These are phyloP conservation scores for Claviceps sp. DNA, from an alignment of 2,329 filamentous ascomycete species.

Conservation along the genomic window DNA sequence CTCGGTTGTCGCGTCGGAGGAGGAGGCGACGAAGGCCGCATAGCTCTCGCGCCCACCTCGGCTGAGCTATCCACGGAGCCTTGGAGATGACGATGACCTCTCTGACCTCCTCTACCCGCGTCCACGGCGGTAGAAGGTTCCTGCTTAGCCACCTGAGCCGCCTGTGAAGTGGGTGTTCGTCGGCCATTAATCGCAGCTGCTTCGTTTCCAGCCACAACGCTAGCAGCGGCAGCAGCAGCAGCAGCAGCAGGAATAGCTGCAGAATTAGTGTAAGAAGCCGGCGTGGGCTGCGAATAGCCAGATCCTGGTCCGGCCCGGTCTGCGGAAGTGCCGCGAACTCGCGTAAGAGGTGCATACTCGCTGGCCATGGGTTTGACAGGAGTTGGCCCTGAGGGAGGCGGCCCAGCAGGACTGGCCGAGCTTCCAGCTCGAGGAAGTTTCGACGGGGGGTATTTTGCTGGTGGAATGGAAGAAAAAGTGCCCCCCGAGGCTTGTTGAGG, in stretches of 20 bases:
- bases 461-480: conserved; percentile 5
- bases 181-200: conserved; percentile 44
- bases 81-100: conserved; percentile 35
- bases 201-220: conserved; percentile 28
- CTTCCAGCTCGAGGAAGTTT: conserved; percentile 20
- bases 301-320: conserved; percentile 26
- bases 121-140: conserved; percentile 19
- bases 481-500: conserved; percentile 17
- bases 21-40: conserved; percentile 43
- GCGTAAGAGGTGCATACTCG: conserved; percentile 26
- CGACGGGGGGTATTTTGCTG: conserved; percentile 19
- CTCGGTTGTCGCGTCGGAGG: conserved; percentile 42
- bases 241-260: conserved; percentile 20
- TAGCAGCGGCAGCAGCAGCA: conserved; percentile 8
- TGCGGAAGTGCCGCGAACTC: conserved; percentile 35
- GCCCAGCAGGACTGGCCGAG: conserved; percentile 28
- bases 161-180: conserved; percentile 45
- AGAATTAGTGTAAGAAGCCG: not conserved
- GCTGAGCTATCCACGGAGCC: conserved; percentile 56
- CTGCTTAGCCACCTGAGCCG: conserved; percentile 29
- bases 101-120: conserved; percentile 20
- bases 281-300: conserved; percentile 22
- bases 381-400: conserved; percentile 41
- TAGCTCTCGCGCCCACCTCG: conserved; percentile 38
- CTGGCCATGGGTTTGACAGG: conserved; percentile 30